Evolutionary conservation across 805 yeast genomes (phyloP).

Genomic region (Nakazawaea pomicola): DNA sequence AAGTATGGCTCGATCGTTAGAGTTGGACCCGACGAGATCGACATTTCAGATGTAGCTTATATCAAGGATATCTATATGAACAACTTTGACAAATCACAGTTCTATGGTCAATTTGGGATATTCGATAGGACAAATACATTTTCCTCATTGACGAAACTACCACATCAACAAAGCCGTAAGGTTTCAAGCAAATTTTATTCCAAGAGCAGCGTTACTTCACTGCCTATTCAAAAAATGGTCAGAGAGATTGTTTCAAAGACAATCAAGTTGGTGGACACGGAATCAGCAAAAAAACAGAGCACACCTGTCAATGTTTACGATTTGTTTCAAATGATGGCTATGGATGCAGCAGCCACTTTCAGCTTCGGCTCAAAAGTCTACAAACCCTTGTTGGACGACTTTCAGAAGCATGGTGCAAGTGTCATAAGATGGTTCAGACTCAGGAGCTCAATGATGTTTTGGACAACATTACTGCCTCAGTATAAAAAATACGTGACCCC

Average conservation of each 20-base stretch:
- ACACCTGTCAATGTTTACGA: constrained; percentile 46
- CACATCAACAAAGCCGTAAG: constrained; percentile 34
- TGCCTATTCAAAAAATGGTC: constrained; percentile 22
- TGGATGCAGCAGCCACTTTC: constrained; percentile 55
- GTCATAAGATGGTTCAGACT: constrained; percentile 37
- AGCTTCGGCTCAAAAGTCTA: constrained; percentile 45
- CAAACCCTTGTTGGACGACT: constrained; percentile 32
- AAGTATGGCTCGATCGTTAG: constrained; percentile 51
- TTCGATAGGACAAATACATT: constrained; percentile 50
- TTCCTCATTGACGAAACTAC: constrained; percentile 38
- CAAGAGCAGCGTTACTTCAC: constrained; percentile 27
- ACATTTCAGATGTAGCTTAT: constrained; percentile 40
- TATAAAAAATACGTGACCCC: constrained; percentile 43
- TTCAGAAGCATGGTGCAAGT: constrained; percentile 27
- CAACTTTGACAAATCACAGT: constrained; percentile 48
- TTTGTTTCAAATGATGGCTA: constrained; percentile 54
- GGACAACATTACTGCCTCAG: constrained; percentile 48
- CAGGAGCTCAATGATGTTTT: constrained; percentile 50
- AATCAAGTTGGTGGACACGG: constrained; percentile 12
- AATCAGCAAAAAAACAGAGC: constrained; percentile 10
- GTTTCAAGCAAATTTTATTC: constrained; percentile 31
- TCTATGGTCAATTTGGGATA: constrained; percentile 49
- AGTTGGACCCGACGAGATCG: constrained; percentile 49
- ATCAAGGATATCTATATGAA: constrained; percentile 45
- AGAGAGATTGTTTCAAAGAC: constrained; percentile 23